Evolutionary conservation across 257 asterid genomes (phyloP).

Genomic region (Solanum pimpinellifolium): DNA sequence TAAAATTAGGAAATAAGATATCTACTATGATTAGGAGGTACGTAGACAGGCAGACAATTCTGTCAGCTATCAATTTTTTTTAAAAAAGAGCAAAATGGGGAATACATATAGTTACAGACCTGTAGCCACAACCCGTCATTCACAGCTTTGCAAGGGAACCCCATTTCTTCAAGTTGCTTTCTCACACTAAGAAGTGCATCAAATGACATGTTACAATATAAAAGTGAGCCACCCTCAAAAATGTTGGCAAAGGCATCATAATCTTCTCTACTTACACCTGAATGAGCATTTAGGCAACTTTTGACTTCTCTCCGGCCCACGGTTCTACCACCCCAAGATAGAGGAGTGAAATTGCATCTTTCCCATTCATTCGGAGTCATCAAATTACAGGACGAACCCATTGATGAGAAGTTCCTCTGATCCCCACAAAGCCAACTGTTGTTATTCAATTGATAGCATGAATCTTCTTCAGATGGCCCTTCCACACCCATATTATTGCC

Average conservation of each 20-base stretch:
- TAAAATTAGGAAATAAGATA: neutral
- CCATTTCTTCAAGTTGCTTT: constrained; percentile 94
- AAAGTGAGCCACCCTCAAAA: constrained; percentile 85
- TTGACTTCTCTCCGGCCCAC: constrained; percentile 83
- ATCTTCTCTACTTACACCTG: constrained; percentile 72
- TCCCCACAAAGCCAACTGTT: constrained; percentile 64
- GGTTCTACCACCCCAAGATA: constrained; percentile 91
- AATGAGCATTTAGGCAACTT: constrained; percentile 48
- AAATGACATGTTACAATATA: constrained; percentile 89
- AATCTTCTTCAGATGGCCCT: constrained; percentile 91
- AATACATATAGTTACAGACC: constrained; percentile 28
- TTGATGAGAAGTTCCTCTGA: constrained; percentile 46
- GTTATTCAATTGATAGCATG: constrained; percentile 65
- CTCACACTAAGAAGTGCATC: constrained; percentile 84
- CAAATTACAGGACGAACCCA: constrained; percentile 52
- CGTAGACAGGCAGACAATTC: neutral
- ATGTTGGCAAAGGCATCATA: constrained; percentile 71
- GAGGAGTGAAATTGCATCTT: constrained; percentile 57
- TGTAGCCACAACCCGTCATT: constrained; percentile 98
- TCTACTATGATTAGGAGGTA: neutral
- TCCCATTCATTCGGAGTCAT: constrained; percentile 73
- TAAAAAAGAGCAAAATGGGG: neutral
- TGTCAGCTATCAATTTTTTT: neutral
- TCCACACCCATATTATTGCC: constrained; percentile 47
- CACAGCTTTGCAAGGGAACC: constrained; percentile 94